Evolutionary conservation across 306 rosid species (phyloP).

Genomic region (Glycine latifolia): DNA sequence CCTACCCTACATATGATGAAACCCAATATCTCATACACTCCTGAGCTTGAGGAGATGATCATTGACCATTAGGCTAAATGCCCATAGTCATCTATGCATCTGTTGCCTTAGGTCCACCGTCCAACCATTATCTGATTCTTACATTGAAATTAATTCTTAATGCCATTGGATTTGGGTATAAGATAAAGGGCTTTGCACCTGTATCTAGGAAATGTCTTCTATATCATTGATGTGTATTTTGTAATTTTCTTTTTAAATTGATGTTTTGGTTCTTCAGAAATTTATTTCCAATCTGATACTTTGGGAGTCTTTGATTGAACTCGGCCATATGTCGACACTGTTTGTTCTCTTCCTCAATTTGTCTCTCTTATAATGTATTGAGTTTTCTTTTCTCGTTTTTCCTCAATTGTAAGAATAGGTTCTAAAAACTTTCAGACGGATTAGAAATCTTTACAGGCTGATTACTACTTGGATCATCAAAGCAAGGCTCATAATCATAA

Average conservation of each 20-base stretch:
- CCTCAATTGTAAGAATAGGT: constrained; percentile 17
- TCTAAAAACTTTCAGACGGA: constrained; percentile 6
- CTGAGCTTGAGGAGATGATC: neutral
- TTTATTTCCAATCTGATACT: constrained; percentile 18
- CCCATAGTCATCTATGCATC: neutral
- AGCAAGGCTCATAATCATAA: constrained; percentile 50
- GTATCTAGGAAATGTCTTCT: neutral
- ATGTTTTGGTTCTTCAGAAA: constrained; percentile 18
- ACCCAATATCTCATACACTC: neutral
- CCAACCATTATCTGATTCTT: neutral
- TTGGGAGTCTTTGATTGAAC: neutral
- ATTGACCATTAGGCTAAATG: neutral
- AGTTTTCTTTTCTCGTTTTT: constrained; percentile 6
- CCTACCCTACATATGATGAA: neutral
- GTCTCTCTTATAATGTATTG: neutral
- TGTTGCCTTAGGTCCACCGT: neutral
- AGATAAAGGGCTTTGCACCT: neutral
- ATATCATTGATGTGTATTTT: neutral
- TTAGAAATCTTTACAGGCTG: constrained; percentile 33
- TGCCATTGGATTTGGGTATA: neutral
- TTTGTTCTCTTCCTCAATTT: constrained; percentile 22
- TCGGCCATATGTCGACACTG: constrained; percentile 32
- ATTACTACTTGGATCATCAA: constrained; percentile 41
- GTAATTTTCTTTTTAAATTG: neutral
- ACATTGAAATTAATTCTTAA: neutral